phyloP scores from a whole-genome alignment of 164 flowering plant species.

The Nymphaea thermarum region DNA sequence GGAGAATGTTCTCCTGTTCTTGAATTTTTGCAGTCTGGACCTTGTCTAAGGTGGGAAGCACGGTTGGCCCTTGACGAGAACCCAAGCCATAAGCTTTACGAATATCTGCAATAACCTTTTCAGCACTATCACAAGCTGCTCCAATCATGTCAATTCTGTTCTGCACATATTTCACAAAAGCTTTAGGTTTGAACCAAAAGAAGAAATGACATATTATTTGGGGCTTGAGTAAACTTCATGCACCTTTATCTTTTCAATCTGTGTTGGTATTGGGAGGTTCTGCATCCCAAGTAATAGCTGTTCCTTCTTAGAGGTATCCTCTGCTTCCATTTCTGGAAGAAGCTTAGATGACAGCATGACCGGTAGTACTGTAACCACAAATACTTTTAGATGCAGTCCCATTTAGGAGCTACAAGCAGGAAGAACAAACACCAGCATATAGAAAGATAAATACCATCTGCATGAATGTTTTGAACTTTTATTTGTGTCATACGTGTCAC shows the following conservation, averaged over 20 bases:
- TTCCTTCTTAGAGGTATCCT: slow-evolving; percentile 72
- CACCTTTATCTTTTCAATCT: slow-evolving; percentile 90
- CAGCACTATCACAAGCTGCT: slow-evolving; percentile 94
- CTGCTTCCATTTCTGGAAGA: slow-evolving; percentile 87
- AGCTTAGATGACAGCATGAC: slow-evolving; percentile 93
- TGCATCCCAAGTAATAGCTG: slow-evolving; percentile 81
- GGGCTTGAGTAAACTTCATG: background rate
- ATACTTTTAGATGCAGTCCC: background rate
- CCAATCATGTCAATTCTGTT: slow-evolving; percentile 84
- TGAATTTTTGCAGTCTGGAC: slow-evolving; percentile 88
- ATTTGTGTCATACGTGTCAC: no score
- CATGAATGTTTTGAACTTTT: background rate
- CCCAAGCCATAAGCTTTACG: slow-evolving; percentile 83
- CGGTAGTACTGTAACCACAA: slow-evolving; percentile 52
- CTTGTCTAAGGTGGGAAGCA: slow-evolving; percentile 70
- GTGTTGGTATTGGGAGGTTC: slow-evolving; percentile 50
- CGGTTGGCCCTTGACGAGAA: slow-evolving; percentile 62
- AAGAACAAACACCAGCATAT: background rate
- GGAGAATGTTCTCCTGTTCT: slow-evolving; percentile 73
- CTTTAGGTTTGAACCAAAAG: background rate
- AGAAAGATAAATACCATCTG: no score
- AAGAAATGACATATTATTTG: background rate
- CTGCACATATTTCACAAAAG: slow-evolving; percentile 22
- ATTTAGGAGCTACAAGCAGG: background rate
- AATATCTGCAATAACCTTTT: slow-evolving; percentile 74